Percentiles rank a stretch among this genome's conserved stretches.
Conservation (phyloP, 768 basidiomycete genomes). For the Suillus luteus region DNA sequence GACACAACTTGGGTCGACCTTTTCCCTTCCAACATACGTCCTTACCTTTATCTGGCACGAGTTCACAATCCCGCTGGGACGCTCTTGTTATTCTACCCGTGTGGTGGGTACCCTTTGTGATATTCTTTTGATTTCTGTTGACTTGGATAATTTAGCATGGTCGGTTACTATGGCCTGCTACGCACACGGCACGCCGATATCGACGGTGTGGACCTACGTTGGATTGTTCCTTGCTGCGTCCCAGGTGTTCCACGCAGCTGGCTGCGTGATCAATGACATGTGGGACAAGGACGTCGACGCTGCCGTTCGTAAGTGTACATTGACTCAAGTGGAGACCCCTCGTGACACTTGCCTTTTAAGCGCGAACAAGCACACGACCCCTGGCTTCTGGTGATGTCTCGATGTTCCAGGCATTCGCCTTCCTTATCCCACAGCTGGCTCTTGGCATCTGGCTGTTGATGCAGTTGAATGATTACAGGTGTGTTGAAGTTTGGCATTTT, state of each 20-base stretch:
- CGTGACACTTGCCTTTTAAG: not conserved
- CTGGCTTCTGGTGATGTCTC: conserved; percentile 4
- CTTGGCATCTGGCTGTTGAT: not conserved
- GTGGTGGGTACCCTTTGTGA: not conserved
- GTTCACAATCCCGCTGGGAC: not conserved
- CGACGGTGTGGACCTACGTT: not conserved
- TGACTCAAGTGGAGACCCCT: not conserved
- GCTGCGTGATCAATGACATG: conserved; percentile 1
- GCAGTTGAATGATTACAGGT: conserved; percentile 3
- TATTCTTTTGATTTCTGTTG: not conserved
- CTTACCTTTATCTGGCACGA: not conserved
- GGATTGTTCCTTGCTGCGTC: not conserved
- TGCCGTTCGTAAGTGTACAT: not conserved
- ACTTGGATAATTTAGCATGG: not conserved
- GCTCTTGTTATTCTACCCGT: not conserved
- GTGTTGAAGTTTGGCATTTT: not conserved
- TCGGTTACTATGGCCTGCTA: conserved; percentile 4
- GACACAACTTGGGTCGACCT: not conserved
- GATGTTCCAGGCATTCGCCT: not conserved
- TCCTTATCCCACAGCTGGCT: not conserved
- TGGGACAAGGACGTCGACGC: not conserved
- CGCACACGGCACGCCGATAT: not conserved
- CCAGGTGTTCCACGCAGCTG: not conserved
- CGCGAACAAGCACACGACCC: not conserved
- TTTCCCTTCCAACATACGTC: not conserved